Evolutionary conservation across 352 stramenopile species (phyloP), one percentile per base, ranked within the genome.

Genomic region (Halophytophthora batemanensis): DNA sequence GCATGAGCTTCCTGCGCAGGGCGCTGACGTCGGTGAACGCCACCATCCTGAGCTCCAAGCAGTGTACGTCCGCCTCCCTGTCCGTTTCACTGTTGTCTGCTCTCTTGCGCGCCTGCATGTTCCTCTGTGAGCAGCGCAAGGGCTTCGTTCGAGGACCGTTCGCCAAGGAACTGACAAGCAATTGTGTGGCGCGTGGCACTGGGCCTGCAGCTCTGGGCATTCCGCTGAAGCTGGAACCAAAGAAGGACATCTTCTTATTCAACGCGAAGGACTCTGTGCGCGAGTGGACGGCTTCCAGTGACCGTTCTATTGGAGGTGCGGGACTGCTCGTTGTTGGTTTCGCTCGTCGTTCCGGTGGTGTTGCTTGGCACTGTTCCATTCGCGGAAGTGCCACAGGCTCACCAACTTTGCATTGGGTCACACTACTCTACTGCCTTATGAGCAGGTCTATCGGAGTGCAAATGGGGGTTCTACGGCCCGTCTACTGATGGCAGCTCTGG

Each of bases 241-340:
- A 94, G 60, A 85, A 85, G 46, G 64, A 89, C 34, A 72, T 94
- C 56, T 92, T 90, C 51, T 49, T 82, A 8, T 94, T 94, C 54
- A 70, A 71, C 22, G 69, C 58, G n/a, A 75, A 74, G 42, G 63
- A 79, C 6, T 56, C 66, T 0, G 68, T 77, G 13, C 58, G 56
- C 2, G 69, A 80, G 14, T 94, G 84, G 83, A 75, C 86, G 35
- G 66, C 73, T 6, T 90, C 79, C 2, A 92, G 77, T 34, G 84
- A 94, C 42, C 69, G 72, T 38, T 84, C 81, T 0, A 94, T 94
- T 52, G 84, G 84, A 74, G 84, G 84, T 91, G 45, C 11, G 56
- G 4, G 12, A 29, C 19, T 15, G 12, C 19, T 1, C 13, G 39
- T 10, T 3, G 45, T 36, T 48, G 31, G 11, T 2, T 17, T 56